Base-by-base conservation (phyloP, 371 early-diverging fungal species). In the Haplosporangium sp. region DNA sequence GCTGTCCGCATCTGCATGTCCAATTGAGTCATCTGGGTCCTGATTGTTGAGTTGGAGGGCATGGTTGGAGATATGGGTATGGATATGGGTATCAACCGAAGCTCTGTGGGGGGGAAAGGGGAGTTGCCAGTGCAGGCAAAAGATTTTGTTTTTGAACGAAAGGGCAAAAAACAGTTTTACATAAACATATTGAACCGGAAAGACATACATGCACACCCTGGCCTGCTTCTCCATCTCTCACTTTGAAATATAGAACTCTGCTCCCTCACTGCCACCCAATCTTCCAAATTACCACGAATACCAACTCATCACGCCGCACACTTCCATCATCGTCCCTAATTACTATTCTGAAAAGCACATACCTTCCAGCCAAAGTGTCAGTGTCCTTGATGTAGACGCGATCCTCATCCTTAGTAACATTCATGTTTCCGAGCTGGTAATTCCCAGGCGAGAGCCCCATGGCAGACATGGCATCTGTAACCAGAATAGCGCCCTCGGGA, bases 401-500 rank as follows among this genome's bases (percentile, higher is more conserved):
- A 41, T 88, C 87, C 41, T 86, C 85, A 47, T 85, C 85, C 71
- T 87, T 86, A 38, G 84, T 84, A 40, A 87, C 89, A 40, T 76
- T 72, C 84, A 90, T 86, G 50, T 86, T 82, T 52, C 94, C 94
- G 12, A 93, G 83, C 36, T 83, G 83, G 69, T 94, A 94, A 29
- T 72, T 74, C 14, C 94, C 94, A 29, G 87, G 85, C 45, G 91
- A 86, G 29, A 95, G 83, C 14, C 92, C 91, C 86, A 90, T 87
- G 50, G 94, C 92, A 9, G 90, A 86, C 80, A 95, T 86, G 18
- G 94, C 93, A 73, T 94, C 93, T 14, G 93, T 94, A 21, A 93
- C 89, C 6, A 93, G 81, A 57, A 92, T 86, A 48, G 86, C 92
- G 2, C 94, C 93, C 36, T 79, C 74, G 1, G 94, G 92, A 58